phyloP scores from a whole-genome alignment of 805 yeast genomes.

The Yamadazyma ubonensis region DNA sequence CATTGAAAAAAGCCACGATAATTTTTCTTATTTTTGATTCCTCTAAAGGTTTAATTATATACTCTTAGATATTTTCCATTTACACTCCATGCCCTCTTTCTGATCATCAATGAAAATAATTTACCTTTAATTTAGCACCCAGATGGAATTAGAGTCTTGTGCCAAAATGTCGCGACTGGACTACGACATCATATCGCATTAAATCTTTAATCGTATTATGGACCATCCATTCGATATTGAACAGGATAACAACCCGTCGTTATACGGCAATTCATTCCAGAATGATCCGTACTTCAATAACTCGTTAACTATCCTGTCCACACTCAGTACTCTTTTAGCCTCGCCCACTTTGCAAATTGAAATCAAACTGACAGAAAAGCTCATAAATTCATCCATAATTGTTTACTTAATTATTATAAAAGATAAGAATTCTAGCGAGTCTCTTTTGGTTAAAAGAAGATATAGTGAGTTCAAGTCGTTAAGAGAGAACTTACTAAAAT shows the following conservation, averaged over 20 bases:
- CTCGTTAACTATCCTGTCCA: constrained; percentile 30
- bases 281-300: constrained; percentile 26
- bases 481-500: constrained; percentile 34
- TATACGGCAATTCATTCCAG: constrained; percentile 29
- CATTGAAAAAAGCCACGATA: too few species aligned
- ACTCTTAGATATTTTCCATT: too few species aligned
- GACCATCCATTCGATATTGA: constrained; percentile 33
- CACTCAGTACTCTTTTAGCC: constrained; percentile 23
- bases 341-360: constrained; percentile 25
- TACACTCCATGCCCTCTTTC: too few species aligned
- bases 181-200: not conserved
- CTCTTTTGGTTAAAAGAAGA: constrained; percentile 39
- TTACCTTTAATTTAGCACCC: too few species aligned
- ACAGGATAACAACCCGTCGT: constrained; percentile 46
- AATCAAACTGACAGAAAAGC: constrained; percentile 34
- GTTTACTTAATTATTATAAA: constrained; percentile 34
- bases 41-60: too few species aligned
- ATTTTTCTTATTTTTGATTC: too few species aligned
- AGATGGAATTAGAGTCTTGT: too few species aligned
- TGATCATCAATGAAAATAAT: too few species aligned
- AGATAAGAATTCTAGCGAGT: constrained; percentile 5
- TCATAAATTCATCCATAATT: constrained; percentile 35
- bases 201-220: constrained; percentile 14
- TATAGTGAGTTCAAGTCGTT: constrained; percentile 46
- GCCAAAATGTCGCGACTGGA: too few species aligned